Conservation (phyloP, 257 asterid genomes). For the Henckelia pumila region DNA sequence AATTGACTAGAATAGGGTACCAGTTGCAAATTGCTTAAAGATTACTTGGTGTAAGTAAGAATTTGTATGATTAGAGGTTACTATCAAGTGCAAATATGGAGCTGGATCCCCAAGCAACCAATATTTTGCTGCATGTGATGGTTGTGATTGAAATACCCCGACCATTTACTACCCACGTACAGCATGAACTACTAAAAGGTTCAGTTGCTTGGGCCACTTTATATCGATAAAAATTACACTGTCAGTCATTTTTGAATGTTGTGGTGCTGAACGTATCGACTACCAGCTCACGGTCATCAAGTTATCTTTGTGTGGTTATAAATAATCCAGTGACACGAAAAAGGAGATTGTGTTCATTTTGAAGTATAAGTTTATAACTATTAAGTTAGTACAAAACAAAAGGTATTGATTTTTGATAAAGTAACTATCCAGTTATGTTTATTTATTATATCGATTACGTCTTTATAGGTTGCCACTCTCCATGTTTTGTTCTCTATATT, state of each 20-base stretch:
- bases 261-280: background rate
- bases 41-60: slow-evolving; percentile 9
- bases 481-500: background rate
- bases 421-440: background rate
- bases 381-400: background rate
- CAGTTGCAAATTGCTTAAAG: slow-evolving; percentile 8
- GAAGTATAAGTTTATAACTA: too few species aligned
- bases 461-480: background rate
- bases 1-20: slow-evolving; percentile 5
- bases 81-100: slow-evolving; percentile 8
- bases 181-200: background rate
- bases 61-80: slow-evolving; percentile 1
- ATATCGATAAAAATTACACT: too few species aligned
- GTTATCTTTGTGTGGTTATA: background rate
- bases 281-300: background rate
- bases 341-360: background rate
- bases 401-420: background rate
- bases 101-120: slow-evolving; percentile 2
- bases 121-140: background rate
- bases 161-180: background rate
- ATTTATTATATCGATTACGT: background rate
- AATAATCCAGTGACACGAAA: background rate
- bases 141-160: background rate
- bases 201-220: background rate
- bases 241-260: background rate